phyloP scores from a whole-genome alignment of 2,329 filamentous ascomycete species.

The Exophiala lecanii-corni region DNA sequence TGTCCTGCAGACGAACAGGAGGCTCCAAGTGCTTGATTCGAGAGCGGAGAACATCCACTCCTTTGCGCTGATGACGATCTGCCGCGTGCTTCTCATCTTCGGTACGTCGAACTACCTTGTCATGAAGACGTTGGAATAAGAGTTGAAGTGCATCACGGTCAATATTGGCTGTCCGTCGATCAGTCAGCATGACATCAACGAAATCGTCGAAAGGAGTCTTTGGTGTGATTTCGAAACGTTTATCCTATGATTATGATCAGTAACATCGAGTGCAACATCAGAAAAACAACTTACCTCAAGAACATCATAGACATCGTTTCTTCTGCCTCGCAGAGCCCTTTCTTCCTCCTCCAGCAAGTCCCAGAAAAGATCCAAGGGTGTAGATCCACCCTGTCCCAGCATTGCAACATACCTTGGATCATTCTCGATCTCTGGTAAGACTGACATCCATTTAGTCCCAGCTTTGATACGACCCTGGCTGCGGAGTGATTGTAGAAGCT shows the following conservation, averaged over 20 bases:
- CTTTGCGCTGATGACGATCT: slow-evolving; percentile 80
- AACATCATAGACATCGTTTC: slow-evolving; percentile 82
- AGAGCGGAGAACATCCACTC: slow-evolving; percentile 77
- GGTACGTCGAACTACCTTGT: slow-evolving; percentile 74
- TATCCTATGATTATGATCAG: slow-evolving; percentile 60
- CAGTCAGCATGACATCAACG: slow-evolving; percentile 71
- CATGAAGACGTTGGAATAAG: slow-evolving; percentile 82
- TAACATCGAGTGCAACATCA: too few relatives aligned
- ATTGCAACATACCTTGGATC: slow-evolving; percentile 81
- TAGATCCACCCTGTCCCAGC: slow-evolving; percentile 78
- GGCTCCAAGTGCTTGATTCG: slow-evolving; percentile 88
- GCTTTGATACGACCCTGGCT: slow-evolving; percentile 78
- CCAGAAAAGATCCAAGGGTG: slow-evolving; percentile 90
- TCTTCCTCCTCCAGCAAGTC: slow-evolving; percentile 93
- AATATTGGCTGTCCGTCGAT: slow-evolving; percentile 84
- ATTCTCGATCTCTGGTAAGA: slow-evolving; percentile 68
- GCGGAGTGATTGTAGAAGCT: slow-evolving; percentile 69
- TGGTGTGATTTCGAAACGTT: slow-evolving; percentile 82
- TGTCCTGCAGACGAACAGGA: slow-evolving; percentile 70
- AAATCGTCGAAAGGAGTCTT: slow-evolving; percentile 90
- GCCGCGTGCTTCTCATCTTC: slow-evolving; percentile 79
- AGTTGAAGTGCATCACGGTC: slow-evolving; percentile 71
- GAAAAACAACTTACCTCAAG: slow-evolving; percentile 63
- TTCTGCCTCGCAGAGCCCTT: slow-evolving; percentile 70
- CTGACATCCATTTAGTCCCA: slow-evolving; percentile 81